Evolutionary conservation across 306 rosid species (phyloP), one percentile per base, ranked within the genome.

Genomic region (Cotoneaster glaucophyllus): DNA sequence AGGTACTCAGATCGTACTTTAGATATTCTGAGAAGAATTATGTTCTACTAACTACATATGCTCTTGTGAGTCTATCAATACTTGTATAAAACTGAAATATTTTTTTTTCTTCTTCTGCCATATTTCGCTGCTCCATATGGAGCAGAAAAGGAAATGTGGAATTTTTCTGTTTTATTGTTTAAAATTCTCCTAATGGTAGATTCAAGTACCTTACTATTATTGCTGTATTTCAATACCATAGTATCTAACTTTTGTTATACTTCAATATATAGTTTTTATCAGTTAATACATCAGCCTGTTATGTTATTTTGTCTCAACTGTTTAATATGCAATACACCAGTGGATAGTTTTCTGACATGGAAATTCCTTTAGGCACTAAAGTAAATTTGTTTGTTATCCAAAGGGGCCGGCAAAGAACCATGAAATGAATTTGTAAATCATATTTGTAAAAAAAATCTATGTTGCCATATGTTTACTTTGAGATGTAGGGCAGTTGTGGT

Each of bases 1-100:
- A 90, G 98, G 98, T 94, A 81, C 67, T 72, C 31, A 50, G n/a
- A 43, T 77, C 53, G 32, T 67, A 12, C 74, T 76, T 72, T 48
- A 8, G 68, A 70, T 63, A 78, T 57, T 25, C 14, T 25, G 9
- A 25, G 14, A 59, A 59, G 32, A 14, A 59, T 25, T 34, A 61
- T 61, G 28, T 11, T 22, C 63, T 22, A 4, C 53, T 14, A 48
- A 13, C 53, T 14, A 48, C 7, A 26, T 5, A 61, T 61, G 64
- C 68, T 34, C 10, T n/a, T 77, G 43, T 67, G 12, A 41, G 44
- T 41, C 7, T 34, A 54, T 64, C 45, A 18, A 14, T 24, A 31
- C 8, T 71, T 58, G 19, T 52, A 67, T 34, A 69, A 50, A 74
- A 1, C 32, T 45, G 21, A 53, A 9, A 9, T 41, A 8, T 39